Percentiles rank a stretch among this genome's conserved stretches.
Conservation (phyloP, 768 basidiomycete genomes). For the Mycena filopes region DNA sequence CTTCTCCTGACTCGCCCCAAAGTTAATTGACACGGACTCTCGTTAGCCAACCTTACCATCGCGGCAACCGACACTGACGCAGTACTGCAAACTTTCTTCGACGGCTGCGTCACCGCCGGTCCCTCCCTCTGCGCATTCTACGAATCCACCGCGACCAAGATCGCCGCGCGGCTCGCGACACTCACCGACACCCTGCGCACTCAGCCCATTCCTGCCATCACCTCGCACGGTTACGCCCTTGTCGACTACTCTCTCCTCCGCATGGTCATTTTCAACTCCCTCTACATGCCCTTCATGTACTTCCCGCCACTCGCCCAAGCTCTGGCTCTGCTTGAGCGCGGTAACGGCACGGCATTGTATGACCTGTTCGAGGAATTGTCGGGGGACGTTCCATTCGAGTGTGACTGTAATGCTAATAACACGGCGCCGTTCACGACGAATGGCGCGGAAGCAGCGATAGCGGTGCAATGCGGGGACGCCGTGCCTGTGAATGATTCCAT, state of each 20-base stretch:
- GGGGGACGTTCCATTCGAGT: slow-evolving; percentile 6
- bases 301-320: slow-evolving; percentile 33
- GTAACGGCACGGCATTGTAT: slow-evolving; percentile 37
- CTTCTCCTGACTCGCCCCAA: slow-evolving; percentile 6
- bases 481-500: slow-evolving; percentile 27
- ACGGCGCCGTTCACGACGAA: slow-evolving; percentile 1
- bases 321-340: slow-evolving; percentile 40
- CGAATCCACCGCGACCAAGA: slow-evolving; percentile 31
- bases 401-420: slow-evolving; percentile 14
- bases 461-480: slow-evolving; percentile 35
- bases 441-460: slow-evolving; percentile 3
- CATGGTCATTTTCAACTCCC: slow-evolving; percentile 30
- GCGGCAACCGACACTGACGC: slow-evolving; percentile 37
- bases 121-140: slow-evolving; percentile 39
- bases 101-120: slow-evolving; percentile 37
- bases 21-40: slow-evolving; percentile 8
- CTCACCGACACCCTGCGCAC: slow-evolving; percentile 31
- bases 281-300: slow-evolving; percentile 37
- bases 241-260: slow-evolving; percentile 39
- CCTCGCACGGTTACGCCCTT: slow-evolving; percentile 34
- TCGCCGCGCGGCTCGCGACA: slow-evolving; percentile 32
- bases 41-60: slow-evolving; percentile 33
- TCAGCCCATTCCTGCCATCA: slow-evolving; percentile 36
- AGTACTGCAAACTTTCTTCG: slow-evolving; percentile 38
- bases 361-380: not conserved